Percentiles rank a stretch among this genome's conserved stretches.
These are phyloP conservation scores for Plasmodium gonderi DNA, from an alignment of 169 alveolate genomes.

Conservation along the genomic window DNA sequence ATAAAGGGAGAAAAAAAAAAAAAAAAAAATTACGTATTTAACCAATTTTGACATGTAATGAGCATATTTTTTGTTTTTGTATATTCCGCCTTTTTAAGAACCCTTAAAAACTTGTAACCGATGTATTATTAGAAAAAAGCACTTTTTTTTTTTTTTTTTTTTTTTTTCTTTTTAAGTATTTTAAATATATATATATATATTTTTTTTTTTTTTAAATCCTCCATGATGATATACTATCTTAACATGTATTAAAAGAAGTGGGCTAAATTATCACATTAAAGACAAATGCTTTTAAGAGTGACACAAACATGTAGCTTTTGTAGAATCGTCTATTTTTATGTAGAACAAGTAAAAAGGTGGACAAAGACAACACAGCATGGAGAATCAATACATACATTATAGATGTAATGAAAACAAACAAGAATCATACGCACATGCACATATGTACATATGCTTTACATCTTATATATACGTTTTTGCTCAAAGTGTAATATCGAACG, in stretches of 20 bases:
- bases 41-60: neutral
- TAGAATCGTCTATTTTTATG: neutral
- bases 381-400: neutral
- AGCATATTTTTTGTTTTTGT: neutral
- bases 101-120: neutral
- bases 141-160: too few relatives aligned
- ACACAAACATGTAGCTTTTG: neutral
- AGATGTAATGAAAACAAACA: neutral
- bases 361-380: neutral
- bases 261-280: too few relatives aligned
- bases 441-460: neutral
- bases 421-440: too few relatives aligned
- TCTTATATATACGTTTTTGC: neutral
- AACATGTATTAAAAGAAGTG: too few relatives aligned
- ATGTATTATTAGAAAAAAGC: neutral
- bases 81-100: neutral
- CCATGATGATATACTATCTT: neutral
- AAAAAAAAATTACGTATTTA: neutral
- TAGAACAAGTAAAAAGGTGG: neutral
- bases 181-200: neutral
- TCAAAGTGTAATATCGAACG: neutral
- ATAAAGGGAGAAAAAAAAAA: neutral
- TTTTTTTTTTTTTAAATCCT: neutral
- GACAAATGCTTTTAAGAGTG: neutral
- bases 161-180: neutral